These are phyloP conservation scores for Athelia psychrophila DNA, from an alignment of 1,284 basidiomycete species.

Conservation along the genomic window DNA sequence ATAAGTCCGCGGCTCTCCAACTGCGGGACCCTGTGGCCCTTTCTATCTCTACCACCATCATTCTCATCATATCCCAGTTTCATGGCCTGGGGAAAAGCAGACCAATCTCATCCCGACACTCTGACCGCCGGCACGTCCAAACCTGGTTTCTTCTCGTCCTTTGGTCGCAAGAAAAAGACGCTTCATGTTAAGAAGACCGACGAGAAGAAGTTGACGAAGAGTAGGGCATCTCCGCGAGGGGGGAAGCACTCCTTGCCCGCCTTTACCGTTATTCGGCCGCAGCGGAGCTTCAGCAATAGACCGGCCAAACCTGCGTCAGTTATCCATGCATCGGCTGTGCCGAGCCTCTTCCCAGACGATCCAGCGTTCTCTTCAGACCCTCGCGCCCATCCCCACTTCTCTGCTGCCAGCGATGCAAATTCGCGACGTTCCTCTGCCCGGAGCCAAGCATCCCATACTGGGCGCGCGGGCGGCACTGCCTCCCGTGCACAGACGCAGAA, in stretches of 20 bases:
- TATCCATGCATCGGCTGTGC: neutral
- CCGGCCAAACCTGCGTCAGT: neutral
- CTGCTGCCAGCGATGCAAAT: constrained; percentile 9
- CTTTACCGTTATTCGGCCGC: constrained; percentile 9
- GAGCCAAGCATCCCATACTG: neutral
- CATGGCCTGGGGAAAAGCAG: neutral
- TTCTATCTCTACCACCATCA: neutral
- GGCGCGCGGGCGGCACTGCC: no score
- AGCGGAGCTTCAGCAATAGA: constrained; percentile 6
- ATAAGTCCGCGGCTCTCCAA: no score
- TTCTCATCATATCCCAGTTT: neutral
- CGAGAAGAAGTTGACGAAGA: no score
- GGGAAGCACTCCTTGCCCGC: constrained; percentile 11
- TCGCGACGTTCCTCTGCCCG: neutral
- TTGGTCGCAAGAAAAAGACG: neutral
- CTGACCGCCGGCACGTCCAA: neutral
- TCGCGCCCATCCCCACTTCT: constrained; percentile 41
- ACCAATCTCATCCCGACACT: neutral
- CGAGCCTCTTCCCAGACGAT: constrained; percentile 28
- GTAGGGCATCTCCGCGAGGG: no score
- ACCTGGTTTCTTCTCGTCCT: neutral
- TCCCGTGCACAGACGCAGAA: no score
- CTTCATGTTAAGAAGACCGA: neutral
- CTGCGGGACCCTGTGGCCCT: no score
- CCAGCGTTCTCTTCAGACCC: constrained; percentile 59